Percentiles rank a stretch among this genome's conserved stretches.
Evolutionary conservation across 352 stramenopile genomes (phyloP).

Genomic region (Albugo candida): DNA sequence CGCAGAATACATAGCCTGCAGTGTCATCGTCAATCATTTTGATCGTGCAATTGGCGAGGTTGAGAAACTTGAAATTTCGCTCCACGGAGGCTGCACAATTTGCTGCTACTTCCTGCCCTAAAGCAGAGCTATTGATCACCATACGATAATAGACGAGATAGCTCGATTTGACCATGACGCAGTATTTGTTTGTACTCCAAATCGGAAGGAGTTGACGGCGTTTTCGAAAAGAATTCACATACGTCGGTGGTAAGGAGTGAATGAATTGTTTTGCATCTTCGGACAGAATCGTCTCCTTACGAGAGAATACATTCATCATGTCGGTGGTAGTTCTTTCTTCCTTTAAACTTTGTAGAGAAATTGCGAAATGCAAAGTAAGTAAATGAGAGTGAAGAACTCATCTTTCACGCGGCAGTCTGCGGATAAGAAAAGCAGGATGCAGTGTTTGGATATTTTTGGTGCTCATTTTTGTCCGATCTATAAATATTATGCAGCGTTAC

Average conservation of each 20-base stretch:
- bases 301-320: slow-evolving; percentile 55
- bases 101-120: slow-evolving; percentile 8
- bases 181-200: slow-evolving; percentile 75
- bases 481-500: too few species aligned
- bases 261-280: slow-evolving; percentile 71
- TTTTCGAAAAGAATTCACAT: slow-evolving; percentile 74
- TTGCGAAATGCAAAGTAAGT: too few species aligned
- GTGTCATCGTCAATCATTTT: slow-evolving; percentile 57
- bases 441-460: too few species aligned
- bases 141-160: slow-evolving; percentile 65
- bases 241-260: slow-evolving; percentile 64
- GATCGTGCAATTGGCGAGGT: slow-evolving; percentile 53
- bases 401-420: too few species aligned
- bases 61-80: slow-evolving; percentile 49
- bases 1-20: slow-evolving; percentile 44
- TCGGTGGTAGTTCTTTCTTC: too few species aligned
- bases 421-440: too few species aligned
- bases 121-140: slow-evolving; percentile 25
- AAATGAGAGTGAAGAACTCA: too few species aligned
- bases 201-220: slow-evolving; percentile 54
- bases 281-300: slow-evolving; percentile 42
- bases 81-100: not conserved
- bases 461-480: too few species aligned
- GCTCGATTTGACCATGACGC: slow-evolving; percentile 73
- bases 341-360: too few species aligned